phyloP scores from a whole-genome alignment of 768 basidiomycete genomes.

The Pulveroboletus sp. region DNA sequence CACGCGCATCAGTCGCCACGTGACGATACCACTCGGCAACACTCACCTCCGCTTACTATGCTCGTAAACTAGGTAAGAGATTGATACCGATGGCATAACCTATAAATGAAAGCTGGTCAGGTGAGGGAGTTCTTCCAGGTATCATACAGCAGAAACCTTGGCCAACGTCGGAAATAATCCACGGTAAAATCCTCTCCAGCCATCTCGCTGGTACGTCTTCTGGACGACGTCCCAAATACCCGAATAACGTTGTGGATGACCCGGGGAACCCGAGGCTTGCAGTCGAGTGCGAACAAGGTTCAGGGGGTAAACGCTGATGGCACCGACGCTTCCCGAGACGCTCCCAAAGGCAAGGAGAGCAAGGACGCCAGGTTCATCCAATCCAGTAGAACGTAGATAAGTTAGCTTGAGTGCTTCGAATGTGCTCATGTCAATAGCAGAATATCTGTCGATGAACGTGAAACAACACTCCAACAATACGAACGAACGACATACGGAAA shows the following conservation, averaged over 20 bases:
- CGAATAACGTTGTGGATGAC: slow-evolving; percentile 88
- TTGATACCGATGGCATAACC: slow-evolving; percentile 96
- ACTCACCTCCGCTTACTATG: slow-evolving; percentile 76
- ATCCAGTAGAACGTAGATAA: slow-evolving; percentile 81
- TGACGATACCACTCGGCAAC: background rate
- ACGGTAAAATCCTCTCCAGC: slow-evolving; percentile 93
- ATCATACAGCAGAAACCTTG: slow-evolving; percentile 52
- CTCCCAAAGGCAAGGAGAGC: slow-evolving; percentile 90
- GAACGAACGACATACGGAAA: slow-evolving; percentile 68
- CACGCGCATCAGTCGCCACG: slow-evolving; percentile 3
- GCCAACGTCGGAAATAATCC: slow-evolving; percentile 90
- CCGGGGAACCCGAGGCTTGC: slow-evolving; percentile 94
- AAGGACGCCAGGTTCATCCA: slow-evolving; percentile 86
- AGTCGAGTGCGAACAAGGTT: slow-evolving; percentile 91
- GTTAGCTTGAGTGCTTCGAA: slow-evolving; percentile 94
- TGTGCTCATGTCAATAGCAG: slow-evolving; percentile 97
- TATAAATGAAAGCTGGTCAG: slow-evolving; percentile 27
- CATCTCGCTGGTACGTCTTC: slow-evolving; percentile 81
- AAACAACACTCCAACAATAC: background rate
- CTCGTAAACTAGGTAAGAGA: slow-evolving; percentile 94
- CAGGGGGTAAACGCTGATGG: slow-evolving; percentile 88
- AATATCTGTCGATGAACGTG: slow-evolving; percentile 49
- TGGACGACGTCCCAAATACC: slow-evolving; percentile 83
- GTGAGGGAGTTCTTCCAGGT: background rate
- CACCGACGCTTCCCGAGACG: slow-evolving; percentile 90